Base-by-base conservation (phyloP, 2,329 filamentous ascomycete genomes). In the Botrytis deweyae region DNA sequence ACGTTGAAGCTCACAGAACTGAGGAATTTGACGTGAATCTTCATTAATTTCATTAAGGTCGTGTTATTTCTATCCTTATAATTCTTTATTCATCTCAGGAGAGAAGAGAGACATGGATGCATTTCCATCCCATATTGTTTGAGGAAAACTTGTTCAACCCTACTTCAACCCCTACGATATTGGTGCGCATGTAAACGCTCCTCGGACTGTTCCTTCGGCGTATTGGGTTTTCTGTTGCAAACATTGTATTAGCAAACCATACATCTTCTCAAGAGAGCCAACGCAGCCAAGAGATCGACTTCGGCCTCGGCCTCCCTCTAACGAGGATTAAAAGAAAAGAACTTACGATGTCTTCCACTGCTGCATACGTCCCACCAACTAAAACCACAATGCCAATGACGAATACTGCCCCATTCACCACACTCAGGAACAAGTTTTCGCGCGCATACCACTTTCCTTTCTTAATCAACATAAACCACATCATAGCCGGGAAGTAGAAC, bases 401-500 rank as follows among this genome's bases (percentile, higher is more conserved):
- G 16, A 55, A 55, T 16, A 55, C 52, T n/a, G 25, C 52, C n/a
- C 12, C 52, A 55, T 55, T 55, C 6, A 55, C 52, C 12, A 55
- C 52, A 10, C 52, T 55, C 25, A 55, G 25, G n/a, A 55, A 55
- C 38, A 79, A 33, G 62, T 80, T 80, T 52, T 79, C 73, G 67
- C 65, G 75, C 38, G 74, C 62, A 66, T 79, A 73, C 78, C 78
- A 80, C 46, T 76, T 78, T 3, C 78, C 78, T 66, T 79, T 74
- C 71, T 76, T 76, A 62, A 79, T 72, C 12, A 78, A 74, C 76
- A 73, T 76, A 12, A 64, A 64, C 62, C 62, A 64, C 62, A 64
- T 64, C 63, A 77, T 76, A 14, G 77, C 77, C 4, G 79, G 79
- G 66, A 80, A 76, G 71, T 79, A 78, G 46, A 78, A 80, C 1